Conservation (phyloP, 164 flowering plant genomes). For the Amborella trichopoda region DNA sequence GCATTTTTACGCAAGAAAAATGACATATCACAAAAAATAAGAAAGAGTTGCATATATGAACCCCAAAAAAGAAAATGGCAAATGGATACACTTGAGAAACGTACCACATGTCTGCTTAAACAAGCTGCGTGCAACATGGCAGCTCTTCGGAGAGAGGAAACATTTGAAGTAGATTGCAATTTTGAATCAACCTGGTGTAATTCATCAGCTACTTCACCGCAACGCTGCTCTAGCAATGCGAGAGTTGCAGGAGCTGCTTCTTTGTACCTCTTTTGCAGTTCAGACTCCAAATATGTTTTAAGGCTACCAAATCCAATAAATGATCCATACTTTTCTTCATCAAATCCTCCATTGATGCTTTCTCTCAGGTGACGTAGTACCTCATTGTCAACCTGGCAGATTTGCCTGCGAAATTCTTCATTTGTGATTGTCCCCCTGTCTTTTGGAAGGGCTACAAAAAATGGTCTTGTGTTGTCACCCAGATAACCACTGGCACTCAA, state of each 20-base stretch:
- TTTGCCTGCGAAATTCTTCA: slow-evolving; percentile 91
- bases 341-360: slow-evolving; percentile 81
- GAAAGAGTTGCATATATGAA: too few relatives aligned
- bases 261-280: slow-evolving; percentile 88
- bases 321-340: slow-evolving; percentile 77
- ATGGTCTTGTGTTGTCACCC: slow-evolving; percentile 79
- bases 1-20: too few relatives aligned
- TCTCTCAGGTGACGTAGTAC: slow-evolving; percentile 66
- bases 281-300: slow-evolving; percentile 75
- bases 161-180: slow-evolving; percentile 80
- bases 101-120: slow-evolving; percentile 74
- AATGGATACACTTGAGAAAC: slow-evolving; percentile 4
- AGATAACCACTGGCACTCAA: slow-evolving; percentile 95
- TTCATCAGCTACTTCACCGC: slow-evolving; percentile 58
- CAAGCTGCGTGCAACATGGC: slow-evolving; percentile 93
- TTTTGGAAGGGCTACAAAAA: slow-evolving; percentile 89
- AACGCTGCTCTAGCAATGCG: slow-evolving; percentile 91
- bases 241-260: slow-evolving; percentile 97
- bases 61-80: not conserved
- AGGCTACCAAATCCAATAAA: slow-evolving; percentile 73
- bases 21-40: too few relatives aligned
- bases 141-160: slow-evolving; percentile 69
- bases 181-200: slow-evolving; percentile 54
- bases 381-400: slow-evolving; percentile 78
- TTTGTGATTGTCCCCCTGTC: slow-evolving; percentile 67